A percentile compares a stretch with the other conserved stretches of the same genome.
phyloP scores from a whole-genome alignment of 257 asterid genomes.

The Solanum infundibuliforme region DNA sequence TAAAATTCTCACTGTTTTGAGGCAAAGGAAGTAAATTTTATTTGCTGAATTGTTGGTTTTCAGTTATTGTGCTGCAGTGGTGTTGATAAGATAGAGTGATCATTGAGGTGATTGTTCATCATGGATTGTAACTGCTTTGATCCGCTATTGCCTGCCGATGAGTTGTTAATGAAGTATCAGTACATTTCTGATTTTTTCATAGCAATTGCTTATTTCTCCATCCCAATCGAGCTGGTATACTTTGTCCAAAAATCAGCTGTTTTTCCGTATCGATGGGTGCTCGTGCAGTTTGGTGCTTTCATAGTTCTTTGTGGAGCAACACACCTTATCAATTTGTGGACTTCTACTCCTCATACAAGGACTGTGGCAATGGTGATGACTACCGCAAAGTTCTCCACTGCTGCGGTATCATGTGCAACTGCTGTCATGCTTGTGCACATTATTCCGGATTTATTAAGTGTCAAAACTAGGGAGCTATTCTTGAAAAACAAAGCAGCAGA shows the following conservation, averaged over 20 bases:
- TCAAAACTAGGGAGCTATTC: conserved; percentile 85
- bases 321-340: conserved; percentile 88
- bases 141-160: conserved; percentile 91
- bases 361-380: conserved; percentile 92
- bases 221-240: conserved; percentile 89
- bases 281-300: conserved; percentile 97
- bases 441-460: conserved; percentile 89
- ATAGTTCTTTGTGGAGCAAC: conserved; percentile 98
- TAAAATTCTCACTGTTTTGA: not conserved
- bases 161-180: conserved; percentile 87
- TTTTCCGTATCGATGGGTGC: conserved; percentile 97
- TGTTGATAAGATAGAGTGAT: conserved; percentile 1
- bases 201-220: conserved; percentile 96
- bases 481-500: conserved; percentile 92
- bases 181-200: conserved; percentile 95
- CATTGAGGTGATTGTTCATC: not conserved
- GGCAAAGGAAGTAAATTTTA: not conserved
- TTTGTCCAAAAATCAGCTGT: conserved; percentile 95
- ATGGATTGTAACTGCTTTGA: conserved; percentile 94
- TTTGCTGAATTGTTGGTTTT: not conserved
- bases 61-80: conserved; percentile 16
- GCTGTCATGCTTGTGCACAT: conserved; percentile 96
- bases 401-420: conserved; percentile 92
- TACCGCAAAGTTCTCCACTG: conserved; percentile 64
- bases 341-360: conserved; percentile 68